Evolutionary conservation across 75 land plant species (phyloP).

Genomic region (Sequoia sempervirens): DNA sequence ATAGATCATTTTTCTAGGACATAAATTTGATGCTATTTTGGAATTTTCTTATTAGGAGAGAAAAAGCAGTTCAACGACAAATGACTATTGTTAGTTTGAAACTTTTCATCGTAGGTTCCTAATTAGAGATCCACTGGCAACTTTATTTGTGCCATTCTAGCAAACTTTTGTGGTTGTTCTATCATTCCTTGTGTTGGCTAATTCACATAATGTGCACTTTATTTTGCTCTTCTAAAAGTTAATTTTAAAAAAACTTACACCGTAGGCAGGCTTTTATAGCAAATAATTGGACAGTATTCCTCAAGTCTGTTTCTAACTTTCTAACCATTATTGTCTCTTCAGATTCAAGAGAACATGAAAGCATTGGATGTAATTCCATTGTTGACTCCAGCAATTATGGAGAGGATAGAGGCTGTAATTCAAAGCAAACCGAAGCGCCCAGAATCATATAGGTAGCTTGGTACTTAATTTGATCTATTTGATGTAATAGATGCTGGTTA

Average conservation of each 20-base stretch:
- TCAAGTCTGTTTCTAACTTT: not conserved
- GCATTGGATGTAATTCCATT: constrained; percentile 74
- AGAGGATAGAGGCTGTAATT: constrained; percentile 77
- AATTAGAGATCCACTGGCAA: not conserved
- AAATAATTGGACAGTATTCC: not conserved
- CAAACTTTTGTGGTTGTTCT: not conserved
- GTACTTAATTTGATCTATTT: not conserved
- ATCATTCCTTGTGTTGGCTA: not conserved
- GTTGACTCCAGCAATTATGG: constrained; percentile 79
- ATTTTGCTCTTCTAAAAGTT: not conserved
- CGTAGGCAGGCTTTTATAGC: not conserved
- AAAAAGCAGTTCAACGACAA: not conserved
- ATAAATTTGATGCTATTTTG: not conserved
- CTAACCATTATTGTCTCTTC: constrained; percentile 3
- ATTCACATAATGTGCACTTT: not conserved
- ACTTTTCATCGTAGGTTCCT: not conserved
- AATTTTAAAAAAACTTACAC: not conserved
- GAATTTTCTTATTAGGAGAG: not conserved
- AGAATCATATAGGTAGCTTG: constrained; percentile 47
- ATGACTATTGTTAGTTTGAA: not conserved
- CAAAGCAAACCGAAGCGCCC: constrained; percentile 82
- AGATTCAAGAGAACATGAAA: constrained; percentile 97
- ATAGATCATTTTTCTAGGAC: not conserved
- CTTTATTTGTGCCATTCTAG: not conserved
- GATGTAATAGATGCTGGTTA: not conserved